Evolutionary conservation across 2,329 filamentous ascomycete species (phyloP).

Genomic region (Mycosphaerella sp.): DNA sequence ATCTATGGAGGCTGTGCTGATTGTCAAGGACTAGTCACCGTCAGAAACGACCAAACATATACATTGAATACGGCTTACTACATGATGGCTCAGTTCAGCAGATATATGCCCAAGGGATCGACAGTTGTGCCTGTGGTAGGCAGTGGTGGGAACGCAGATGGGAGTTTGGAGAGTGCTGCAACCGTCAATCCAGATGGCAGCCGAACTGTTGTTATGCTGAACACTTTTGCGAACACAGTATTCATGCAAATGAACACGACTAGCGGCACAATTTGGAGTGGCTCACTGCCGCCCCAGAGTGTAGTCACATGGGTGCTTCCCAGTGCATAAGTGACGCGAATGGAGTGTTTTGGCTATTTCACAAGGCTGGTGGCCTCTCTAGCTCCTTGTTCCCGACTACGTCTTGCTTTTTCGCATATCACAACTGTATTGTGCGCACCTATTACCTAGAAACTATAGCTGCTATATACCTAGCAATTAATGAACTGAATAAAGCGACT

Average conservation of each 20-base stretch:
- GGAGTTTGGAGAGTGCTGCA: slow-evolving; percentile 14
- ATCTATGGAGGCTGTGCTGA: slow-evolving; percentile 14
- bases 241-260: slow-evolving; percentile 15
- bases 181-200: slow-evolving; percentile 19
- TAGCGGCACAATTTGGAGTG: slow-evolving; percentile 19
- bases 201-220: slow-evolving; percentile 18
- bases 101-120: slow-evolving; percentile 17
- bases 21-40: slow-evolving; percentile 18
- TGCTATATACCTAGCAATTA: too few relatives aligned
- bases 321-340: background rate
- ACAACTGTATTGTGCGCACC: too few relatives aligned
- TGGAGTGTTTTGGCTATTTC: too few relatives aligned
- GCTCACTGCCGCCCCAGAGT: slow-evolving; percentile 11
- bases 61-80: slow-evolving; percentile 21
- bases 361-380: too few relatives aligned
- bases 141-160: slow-evolving; percentile 1
- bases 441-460: too few relatives aligned
- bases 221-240: slow-evolving; percentile 10
- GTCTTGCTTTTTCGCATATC: too few relatives aligned
- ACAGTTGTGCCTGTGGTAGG: slow-evolving; percentile 13
- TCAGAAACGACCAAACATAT: slow-evolving; percentile 14
- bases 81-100: slow-evolving; percentile 22
- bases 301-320: slow-evolving; percentile 21
- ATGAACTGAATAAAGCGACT: too few relatives aligned
- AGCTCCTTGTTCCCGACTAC: too few relatives aligned